Evolutionary conservation across 805 yeast species (phyloP).

Genomic region (Wickerhamomyces subpelliculosus): DNA sequence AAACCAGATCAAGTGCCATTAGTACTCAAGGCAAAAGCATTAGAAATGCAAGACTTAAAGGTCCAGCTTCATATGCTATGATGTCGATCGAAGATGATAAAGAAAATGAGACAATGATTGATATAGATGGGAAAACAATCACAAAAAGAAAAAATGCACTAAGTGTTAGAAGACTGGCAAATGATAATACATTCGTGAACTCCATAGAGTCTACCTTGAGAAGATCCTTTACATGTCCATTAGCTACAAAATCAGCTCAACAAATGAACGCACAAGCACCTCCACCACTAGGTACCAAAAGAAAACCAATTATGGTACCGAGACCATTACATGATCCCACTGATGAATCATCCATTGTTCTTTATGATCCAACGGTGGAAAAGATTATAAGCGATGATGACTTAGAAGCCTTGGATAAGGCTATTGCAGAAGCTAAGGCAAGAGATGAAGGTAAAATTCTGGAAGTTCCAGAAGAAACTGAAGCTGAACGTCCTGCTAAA

Average conservation of each 20-base stretch:
- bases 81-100: constrained; percentile 24
- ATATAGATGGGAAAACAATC: constrained; percentile 24
- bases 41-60: constrained; percentile 26
- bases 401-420: constrained; percentile 25
- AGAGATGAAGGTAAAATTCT: constrained; percentile 22
- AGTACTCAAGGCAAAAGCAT: constrained; percentile 16
- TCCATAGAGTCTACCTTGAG: constrained; percentile 34
- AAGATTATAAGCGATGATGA: constrained; percentile 21
- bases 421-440: constrained; percentile 20
- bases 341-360: constrained; percentile 87
- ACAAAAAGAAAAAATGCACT: constrained; percentile 51
- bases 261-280: constrained; percentile 46
- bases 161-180: constrained; percentile 44
- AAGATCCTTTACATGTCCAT: constrained; percentile 56
- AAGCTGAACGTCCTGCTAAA: constrained; percentile 11
- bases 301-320: constrained; percentile 67
- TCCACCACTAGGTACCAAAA: constrained; percentile 79
- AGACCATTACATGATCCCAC: constrained; percentile 92
- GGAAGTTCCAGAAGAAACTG: constrained; percentile 16
- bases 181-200: constrained; percentile 26
- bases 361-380: constrained; percentile 93
- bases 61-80: constrained; percentile 35
- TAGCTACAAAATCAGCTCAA: constrained; percentile 34
- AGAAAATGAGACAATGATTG: constrained; percentile 26
- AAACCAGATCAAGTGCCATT: constrained; percentile 18